phyloP scores from a whole-genome alignment of 495 filamentous ascomycete species.

The Aspergillus ellipticus region DNA sequence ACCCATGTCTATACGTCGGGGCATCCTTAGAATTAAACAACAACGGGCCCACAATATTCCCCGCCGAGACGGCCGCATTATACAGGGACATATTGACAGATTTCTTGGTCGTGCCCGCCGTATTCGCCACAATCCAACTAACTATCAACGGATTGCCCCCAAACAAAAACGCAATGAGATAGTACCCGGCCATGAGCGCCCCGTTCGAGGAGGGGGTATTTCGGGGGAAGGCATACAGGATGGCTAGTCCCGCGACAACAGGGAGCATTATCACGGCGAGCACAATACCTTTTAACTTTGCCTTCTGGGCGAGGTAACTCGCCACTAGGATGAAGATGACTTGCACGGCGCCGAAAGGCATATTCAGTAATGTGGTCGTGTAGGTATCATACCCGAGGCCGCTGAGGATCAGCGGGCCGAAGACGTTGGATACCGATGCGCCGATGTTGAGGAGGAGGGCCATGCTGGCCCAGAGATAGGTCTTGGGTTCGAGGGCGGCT shows the following conservation, averaged over 20 bases:
- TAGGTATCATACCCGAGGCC: conserved; percentile 57
- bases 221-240: conserved; percentile 52
- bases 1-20: conserved; percentile 51
- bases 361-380: conserved; percentile 47
- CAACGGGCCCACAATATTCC: conserved; percentile 48
- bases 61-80: conserved; percentile 40
- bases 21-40: conserved; percentile 41
- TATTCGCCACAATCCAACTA: conserved; percentile 50
- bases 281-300: conserved; percentile 48
- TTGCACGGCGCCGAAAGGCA: conserved; percentile 49
- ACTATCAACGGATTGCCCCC: conserved; percentile 49
- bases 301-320: conserved; percentile 46
- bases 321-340: conserved; percentile 39
- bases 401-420: conserved; percentile 59
- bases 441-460: conserved; percentile 59
- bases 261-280: conserved; percentile 48
- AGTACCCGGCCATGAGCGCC: conserved; percentile 54
- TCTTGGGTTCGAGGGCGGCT: conserved; percentile 45
- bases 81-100: conserved; percentile 50
- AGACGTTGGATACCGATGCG: conserved; percentile 55
- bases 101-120: conserved; percentile 50
- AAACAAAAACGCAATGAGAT: conserved; percentile 58
- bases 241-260: conserved; percentile 52
- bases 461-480: conserved; percentile 49
- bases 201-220: conserved; percentile 30